These are phyloP conservation scores for Amaranthus tricolor DNA, from an alignment of 179 eudicot species.

Conservation along the genomic window DNA sequence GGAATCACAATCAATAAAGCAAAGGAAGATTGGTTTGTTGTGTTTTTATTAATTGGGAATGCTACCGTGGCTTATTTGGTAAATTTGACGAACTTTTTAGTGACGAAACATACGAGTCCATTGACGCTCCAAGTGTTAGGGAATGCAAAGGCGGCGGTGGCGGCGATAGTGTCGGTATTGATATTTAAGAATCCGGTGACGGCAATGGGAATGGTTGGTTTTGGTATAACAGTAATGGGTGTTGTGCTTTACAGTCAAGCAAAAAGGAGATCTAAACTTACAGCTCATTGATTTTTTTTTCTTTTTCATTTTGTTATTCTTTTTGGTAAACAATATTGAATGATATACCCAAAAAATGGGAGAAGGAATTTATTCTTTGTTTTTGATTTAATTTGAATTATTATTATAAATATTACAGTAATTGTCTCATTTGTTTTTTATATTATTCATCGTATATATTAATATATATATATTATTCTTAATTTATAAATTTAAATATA, in stretches of 20 bases:
- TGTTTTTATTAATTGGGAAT: conserved; percentile 56
- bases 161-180: conserved; percentile 79
- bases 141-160: conserved; percentile 87
- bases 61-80: conserved; percentile 86
- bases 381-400: no score
- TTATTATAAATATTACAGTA: no score
- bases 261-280: conserved; percentile 47
- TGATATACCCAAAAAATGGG: no score
- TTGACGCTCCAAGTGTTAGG: conserved; percentile 82
- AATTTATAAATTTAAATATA: no score
- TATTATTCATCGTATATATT: no score
- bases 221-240: conserved; percentile 72
- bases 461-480: no score
- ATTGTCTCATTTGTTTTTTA: no score
- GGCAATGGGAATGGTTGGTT: conserved; percentile 79
- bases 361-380: no score
- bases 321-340: no score
- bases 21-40: conserved; percentile 51
- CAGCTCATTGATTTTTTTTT: conserved; percentile 24
- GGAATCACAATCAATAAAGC: conserved; percentile 55
- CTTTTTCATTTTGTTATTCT: background rate
- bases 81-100: conserved; percentile 68
- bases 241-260: conserved; percentile 89
- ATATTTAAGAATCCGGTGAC: conserved; percentile 90
- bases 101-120: conserved; percentile 84